phyloP scores from a whole-genome alignment of 164 flowering plant genomes.

The Piper longum region DNA sequence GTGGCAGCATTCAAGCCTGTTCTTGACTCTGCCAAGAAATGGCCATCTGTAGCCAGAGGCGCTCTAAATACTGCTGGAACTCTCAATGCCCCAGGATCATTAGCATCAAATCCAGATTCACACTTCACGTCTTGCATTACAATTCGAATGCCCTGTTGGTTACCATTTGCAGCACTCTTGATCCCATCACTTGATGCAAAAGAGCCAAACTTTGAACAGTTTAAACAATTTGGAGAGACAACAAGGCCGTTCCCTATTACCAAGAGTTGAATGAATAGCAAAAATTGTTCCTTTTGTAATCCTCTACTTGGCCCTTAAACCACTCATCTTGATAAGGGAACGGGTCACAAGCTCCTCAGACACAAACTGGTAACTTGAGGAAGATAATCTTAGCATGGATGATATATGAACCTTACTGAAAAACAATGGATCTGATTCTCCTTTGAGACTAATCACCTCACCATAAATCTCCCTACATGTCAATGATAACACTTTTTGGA shows the following conservation, averaged over 20 bases:
- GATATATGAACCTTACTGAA: too few species aligned
- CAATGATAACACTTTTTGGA: too few species aligned
- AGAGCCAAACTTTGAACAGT: slow-evolving; percentile 65
- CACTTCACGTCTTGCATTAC: slow-evolving; percentile 52
- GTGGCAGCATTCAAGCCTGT: slow-evolving; percentile 56
- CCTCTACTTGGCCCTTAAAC: slow-evolving; percentile 18
- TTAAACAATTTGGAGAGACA: slow-evolving; percentile 45
- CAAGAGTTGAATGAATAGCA: slow-evolving; percentile 38
- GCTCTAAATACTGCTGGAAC: slow-evolving; percentile 61
- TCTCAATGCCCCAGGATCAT: slow-evolving; percentile 22
- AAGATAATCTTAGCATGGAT: too few species aligned
- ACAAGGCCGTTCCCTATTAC: slow-evolving; percentile 25
- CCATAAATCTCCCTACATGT: too few species aligned
- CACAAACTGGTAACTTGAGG: background rate
- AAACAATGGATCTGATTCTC: too few species aligned
- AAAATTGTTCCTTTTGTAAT: slow-evolving; percentile 39
- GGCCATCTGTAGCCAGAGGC: slow-evolving; percentile 30
- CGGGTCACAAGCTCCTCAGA: slow-evolving; percentile 44
- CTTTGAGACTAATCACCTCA: too few species aligned
- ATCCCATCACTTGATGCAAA: slow-evolving; percentile 32
- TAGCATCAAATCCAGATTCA: slow-evolving; percentile 14
- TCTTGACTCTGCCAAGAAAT: slow-evolving; percentile 27
- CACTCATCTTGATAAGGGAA: slow-evolving; percentile 45
- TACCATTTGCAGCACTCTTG: slow-evolving; percentile 39
- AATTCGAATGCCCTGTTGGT: slow-evolving; percentile 44